Evolutionary conservation across 495 filamentous ascomycete species (phyloP), one percentile per base, ranked within the genome.

Genomic region (Apodospora peruviana): DNA sequence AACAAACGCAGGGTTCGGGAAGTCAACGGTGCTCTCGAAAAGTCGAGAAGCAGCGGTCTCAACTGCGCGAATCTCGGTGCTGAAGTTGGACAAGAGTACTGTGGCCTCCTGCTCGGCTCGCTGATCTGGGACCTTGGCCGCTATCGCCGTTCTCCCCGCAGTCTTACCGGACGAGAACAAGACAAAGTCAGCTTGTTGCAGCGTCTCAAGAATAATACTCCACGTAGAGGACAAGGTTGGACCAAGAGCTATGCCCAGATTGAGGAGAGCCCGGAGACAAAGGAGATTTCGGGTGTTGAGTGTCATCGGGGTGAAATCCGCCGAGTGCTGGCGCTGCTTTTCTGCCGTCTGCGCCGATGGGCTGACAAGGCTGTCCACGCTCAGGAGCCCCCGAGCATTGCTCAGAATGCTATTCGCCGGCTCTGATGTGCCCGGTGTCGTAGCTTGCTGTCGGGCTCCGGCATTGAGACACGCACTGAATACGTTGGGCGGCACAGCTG

Each of bases 171-270:
- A 74, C 14, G 78, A 73, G 42, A 86, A 87, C 43, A 96, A 75
- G 12, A 96, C 79, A 40, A 91, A 78, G 58, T 95, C 91, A 5
- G 90, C 91, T 62, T 95, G 86, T 56, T 95, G 87, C 4, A 97
- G 72, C 0, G 90, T 94, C 53, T 96, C 91, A 2, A 97, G 72
- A 17, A 97, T 70, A 46, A 98, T 96, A 1, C 81, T 81, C 89
- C 91, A 97, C 20, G 91, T 87, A 16, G 75, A 74, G 24, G 85
- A 85, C 16, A 98, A 71, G 3, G 88, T 91, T 5, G 93, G 89
- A 0, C 93, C 93, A 5, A 98, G 70, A 34, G 93, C 94, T 60
- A 97, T 98, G 2, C 94, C 93, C 11, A 98, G 70, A 55, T 98
- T 96, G 3, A 98, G 73, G 12, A 97, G 74, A 43, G 93, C 93